These are phyloP conservation scores for Termitomyces sp. DNA, from an alignment of 768 basidiomycete species.

Conservation along the genomic window DNA sequence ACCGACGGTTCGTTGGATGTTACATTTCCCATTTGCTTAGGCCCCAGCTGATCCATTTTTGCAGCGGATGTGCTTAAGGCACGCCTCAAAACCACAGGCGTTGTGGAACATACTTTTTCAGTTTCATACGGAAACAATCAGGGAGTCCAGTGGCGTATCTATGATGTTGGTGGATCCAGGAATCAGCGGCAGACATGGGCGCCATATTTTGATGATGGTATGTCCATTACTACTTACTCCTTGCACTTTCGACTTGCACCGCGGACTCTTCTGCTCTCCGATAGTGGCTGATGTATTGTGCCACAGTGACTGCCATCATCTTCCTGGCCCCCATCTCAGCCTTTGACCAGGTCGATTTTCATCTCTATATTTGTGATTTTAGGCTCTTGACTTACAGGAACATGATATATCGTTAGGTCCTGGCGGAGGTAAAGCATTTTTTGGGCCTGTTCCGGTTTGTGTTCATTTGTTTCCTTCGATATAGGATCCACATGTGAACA, in stretches of 20 bases:
- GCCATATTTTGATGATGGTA: slow-evolving; percentile 84
- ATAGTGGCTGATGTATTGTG: slow-evolving; percentile 3
- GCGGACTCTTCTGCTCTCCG: neutral
- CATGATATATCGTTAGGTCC: slow-evolving; percentile 31
- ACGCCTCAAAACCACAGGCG: slow-evolving; percentile 76
- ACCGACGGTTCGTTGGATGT: slow-evolving; percentile 52
- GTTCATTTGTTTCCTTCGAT: slow-evolving; percentile 5
- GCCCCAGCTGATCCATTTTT: slow-evolving; percentile 9
- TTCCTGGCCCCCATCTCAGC: slow-evolving; percentile 86
- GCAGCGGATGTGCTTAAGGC: slow-evolving; percentile 76
- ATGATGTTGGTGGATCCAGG: slow-evolving; percentile 79
- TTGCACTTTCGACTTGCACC: neutral
- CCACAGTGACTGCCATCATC: slow-evolving; percentile 79
- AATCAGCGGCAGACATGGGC: slow-evolving; percentile 85
- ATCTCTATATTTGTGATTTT: slow-evolving; percentile 4
- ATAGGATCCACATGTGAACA: slow-evolving; percentile 69
- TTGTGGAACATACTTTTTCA: slow-evolving; percentile 72
- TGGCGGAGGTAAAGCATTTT: slow-evolving; percentile 53
- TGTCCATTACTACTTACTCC: slow-evolving; percentile 13
- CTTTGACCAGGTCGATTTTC: slow-evolving; percentile 58
- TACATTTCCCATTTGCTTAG: slow-evolving; percentile 14
- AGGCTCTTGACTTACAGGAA: slow-evolving; percentile 7
- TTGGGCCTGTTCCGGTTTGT: slow-evolving; percentile 2
- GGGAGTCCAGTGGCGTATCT: slow-evolving; percentile 73
- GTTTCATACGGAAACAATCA: slow-evolving; percentile 51